phyloP scores from a whole-genome alignment of 257 asterid species.

The Datura wrightii region DNA sequence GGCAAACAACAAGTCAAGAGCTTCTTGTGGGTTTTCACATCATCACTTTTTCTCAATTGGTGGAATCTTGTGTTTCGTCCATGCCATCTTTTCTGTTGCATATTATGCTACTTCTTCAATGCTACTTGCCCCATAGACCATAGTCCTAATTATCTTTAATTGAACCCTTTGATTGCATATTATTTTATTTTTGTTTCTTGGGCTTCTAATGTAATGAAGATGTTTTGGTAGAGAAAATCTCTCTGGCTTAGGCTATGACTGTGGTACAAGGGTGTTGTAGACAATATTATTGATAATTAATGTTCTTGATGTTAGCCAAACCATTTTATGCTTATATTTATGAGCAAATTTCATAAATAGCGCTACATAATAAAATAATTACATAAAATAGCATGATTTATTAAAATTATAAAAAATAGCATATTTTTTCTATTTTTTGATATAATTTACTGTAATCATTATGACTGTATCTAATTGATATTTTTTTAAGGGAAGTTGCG shows the following conservation, averaged over 20 bases:
- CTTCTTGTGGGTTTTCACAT: conserved; percentile 78
- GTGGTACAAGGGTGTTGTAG: not conserved
- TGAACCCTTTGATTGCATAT: not conserved
- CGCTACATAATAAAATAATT: too few relatives aligned
- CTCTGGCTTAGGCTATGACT: not conserved
- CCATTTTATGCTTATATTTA: not conserved
- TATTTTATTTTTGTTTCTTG: not conserved
- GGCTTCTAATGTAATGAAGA: not conserved
- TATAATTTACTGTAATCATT: too few relatives aligned
- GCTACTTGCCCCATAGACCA: not conserved
- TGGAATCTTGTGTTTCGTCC: conserved; percentile 76
- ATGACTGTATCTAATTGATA: too few relatives aligned
- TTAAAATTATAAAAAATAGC: too few relatives aligned
- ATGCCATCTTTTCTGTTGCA: conserved; percentile 68
- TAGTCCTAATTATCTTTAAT: too few relatives aligned
- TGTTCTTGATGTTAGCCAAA: not conserved
- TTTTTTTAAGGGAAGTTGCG: too few relatives aligned
- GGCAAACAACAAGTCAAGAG: conserved; percentile 71
- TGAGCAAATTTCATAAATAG: too few relatives aligned
- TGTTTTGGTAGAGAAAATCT: not conserved
- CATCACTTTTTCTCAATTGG: conserved; percentile 77
- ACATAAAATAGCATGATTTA: too few relatives aligned
- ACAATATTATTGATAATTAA: not conserved
- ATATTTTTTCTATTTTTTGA: too few relatives aligned
- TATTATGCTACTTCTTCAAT: conserved; percentile 65